phyloP scores from a whole-genome alignment of 768 basidiomycete genomes.

The Lentinula sp. region DNA sequence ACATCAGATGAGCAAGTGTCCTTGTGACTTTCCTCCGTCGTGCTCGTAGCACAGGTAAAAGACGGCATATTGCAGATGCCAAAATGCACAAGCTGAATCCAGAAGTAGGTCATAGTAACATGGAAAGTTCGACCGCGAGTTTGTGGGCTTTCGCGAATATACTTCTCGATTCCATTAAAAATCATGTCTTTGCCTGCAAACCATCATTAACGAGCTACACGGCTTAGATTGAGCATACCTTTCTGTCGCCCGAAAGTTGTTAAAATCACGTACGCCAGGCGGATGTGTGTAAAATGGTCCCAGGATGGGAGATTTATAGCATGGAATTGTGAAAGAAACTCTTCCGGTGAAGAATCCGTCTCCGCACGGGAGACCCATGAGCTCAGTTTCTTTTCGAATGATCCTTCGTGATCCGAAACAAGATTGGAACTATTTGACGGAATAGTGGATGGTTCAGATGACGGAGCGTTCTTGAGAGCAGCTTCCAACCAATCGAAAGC shows the following conservation, averaged over 20 bases:
- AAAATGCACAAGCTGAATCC: conserved; percentile 44
- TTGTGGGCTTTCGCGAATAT: conserved; percentile 29
- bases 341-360: conserved; percentile 19
- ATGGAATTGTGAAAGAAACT: conserved; percentile 30
- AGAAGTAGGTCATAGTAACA: conserved; percentile 45
- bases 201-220: neutral
- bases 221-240: conserved; percentile 19
- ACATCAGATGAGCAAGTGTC: neutral
- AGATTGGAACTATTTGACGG: conserved; percentile 11
- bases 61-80: conserved; percentile 21
- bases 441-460: neutral
- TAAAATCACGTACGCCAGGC: conserved; percentile 35
- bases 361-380: conserved; percentile 29
- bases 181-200: conserved; percentile 35
- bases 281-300: conserved; percentile 46
- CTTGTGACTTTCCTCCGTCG: neutral
- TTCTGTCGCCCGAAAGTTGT: conserved; percentile 34
- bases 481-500: neutral
- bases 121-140: conserved; percentile 34
- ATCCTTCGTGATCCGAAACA: conserved; percentile 13
- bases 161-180: conserved; percentile 33
- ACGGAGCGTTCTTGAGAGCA: neutral
- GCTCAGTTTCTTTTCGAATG: conserved; percentile 26
- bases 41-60: conserved; percentile 3
- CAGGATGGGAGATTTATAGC: conserved; percentile 29